Conservation (phyloP, 306 rosid species). For the Cicer bijugum region DNA sequence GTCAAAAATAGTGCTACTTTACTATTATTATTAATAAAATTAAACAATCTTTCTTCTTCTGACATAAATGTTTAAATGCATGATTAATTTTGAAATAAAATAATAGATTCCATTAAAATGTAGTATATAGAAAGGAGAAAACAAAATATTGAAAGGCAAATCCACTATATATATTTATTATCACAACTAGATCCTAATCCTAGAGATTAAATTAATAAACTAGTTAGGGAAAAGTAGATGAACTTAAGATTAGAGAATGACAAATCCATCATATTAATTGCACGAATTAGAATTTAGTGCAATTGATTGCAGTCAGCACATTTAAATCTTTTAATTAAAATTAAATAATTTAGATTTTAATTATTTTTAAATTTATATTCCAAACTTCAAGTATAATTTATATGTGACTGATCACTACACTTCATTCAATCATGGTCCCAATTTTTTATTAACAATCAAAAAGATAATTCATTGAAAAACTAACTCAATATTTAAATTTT, state of each 20-base stretch:
- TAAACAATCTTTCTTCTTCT: constrained; percentile 10
- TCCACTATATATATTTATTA: constrained; percentile 37
- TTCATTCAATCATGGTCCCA: too few relatives aligned
- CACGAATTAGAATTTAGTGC: constrained; percentile 4
- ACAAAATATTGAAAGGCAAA: constrained; percentile 23
- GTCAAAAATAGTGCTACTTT: neutral
- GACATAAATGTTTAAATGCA: constrained; percentile 40
- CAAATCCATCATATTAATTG: constrained; percentile 22
- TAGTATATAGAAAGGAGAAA: neutral
- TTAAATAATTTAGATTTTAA: too few relatives aligned
- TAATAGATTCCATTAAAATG: neutral
- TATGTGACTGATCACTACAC: too few relatives aligned
- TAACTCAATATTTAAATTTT: too few relatives aligned
- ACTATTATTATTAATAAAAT: neutral
- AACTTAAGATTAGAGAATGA: constrained; percentile 19
- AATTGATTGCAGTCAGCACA: neutral
- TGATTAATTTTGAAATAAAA: constrained; percentile 40
- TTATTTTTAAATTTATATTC: too few relatives aligned
- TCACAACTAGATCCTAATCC: constrained; percentile 31
- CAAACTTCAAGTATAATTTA: too few relatives aligned
- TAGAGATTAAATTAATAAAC: constrained; percentile 36
- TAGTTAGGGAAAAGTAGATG: constrained; percentile 26
- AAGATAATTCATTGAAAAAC: too few relatives aligned
- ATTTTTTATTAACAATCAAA: too few relatives aligned
- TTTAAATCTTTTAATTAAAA: too few relatives aligned